These are phyloP conservation scores for Candida taoyuanica DNA, from an alignment of 805 yeast species.

Conservation along the genomic window DNA sequence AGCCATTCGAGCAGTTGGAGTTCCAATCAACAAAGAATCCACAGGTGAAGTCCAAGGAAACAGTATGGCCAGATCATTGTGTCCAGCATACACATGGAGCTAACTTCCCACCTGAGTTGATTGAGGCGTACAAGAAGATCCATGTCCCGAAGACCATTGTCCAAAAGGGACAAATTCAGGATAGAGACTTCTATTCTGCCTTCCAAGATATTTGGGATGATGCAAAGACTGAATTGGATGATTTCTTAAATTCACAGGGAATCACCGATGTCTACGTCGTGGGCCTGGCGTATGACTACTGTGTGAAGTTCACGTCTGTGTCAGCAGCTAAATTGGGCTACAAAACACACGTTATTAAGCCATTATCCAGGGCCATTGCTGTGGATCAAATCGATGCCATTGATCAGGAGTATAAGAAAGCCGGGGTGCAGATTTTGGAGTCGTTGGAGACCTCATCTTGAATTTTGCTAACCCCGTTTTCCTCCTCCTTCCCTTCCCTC, in stretches of 20 bases:
- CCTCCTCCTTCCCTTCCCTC: too few relatives aligned
- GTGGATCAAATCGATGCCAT: conserved; percentile 36
- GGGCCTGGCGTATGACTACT: conserved; percentile 84
- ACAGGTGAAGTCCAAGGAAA: conserved; percentile 33
- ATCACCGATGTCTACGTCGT: conserved; percentile 65
- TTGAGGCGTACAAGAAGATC: conserved; percentile 30
- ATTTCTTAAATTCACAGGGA: conserved; percentile 38
- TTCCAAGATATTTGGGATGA: conserved; percentile 75
- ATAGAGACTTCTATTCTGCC: conserved; percentile 84
- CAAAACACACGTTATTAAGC: conserved; percentile 54
- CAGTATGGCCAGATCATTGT: conserved; percentile 92
- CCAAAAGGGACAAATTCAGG: conserved; percentile 65
- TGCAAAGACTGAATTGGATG: conserved; percentile 62
- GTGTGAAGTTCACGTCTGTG: conserved; percentile 74
- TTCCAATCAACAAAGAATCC: conserved; percentile 47
- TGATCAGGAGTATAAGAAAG: conserved; percentile 30
- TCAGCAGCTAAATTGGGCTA: conserved; percentile 64
- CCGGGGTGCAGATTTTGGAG: conserved; percentile 31
- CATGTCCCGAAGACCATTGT: conserved; percentile 41
- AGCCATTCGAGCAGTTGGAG: conserved; percentile 46
- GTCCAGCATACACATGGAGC: conserved; percentile 69
- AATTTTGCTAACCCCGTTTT: too few relatives aligned
- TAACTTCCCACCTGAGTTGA: conserved; percentile 49
- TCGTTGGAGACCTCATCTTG: conserved; percentile 2
- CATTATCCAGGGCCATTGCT: conserved; percentile 53